phyloP scores from a whole-genome alignment of 768 basidiomycete species.

The Mycena alexandri region DNA sequence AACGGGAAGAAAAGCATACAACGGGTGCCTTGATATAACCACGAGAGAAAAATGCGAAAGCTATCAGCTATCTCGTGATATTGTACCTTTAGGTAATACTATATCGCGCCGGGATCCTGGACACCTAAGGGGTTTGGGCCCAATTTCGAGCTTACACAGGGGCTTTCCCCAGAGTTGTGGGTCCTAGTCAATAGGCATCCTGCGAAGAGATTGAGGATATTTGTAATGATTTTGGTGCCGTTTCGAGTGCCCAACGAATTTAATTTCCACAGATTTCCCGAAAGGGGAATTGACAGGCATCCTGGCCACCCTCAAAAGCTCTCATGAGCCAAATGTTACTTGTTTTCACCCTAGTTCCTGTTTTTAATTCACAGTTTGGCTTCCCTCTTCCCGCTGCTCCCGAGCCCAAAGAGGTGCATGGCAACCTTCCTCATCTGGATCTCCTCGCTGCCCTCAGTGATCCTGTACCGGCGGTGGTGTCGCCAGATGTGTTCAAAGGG shows the following conservation, averaged over 20 bases:
- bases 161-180: no score
- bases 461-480: constrained; percentile 30
- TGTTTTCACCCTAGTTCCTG: constrained; percentile 2
- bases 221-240: no score
- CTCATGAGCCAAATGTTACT: constrained; percentile 10
- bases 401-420: constrained; percentile 17
- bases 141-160: no score
- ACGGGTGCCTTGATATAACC: not conserved
- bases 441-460: constrained; percentile 33
- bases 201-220: no score
- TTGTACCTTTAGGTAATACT: not conserved
- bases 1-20: no score
- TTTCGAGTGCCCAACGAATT: no score
- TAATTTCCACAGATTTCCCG: no score
- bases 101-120: no score
- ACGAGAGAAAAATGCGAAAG: constrained; percentile 3
- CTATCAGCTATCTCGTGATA: constrained; percentile 9
- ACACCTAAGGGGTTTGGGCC: no score
- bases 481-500: constrained; percentile 31
- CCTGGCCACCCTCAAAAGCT: no score
- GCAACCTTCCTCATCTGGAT: constrained; percentile 32
- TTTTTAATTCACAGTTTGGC: constrained; percentile 22
- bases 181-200: no score
- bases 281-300: no score
- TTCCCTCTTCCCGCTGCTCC: constrained; percentile 20